A percentile compares a stretch with the other conserved stretches of the same genome.
phyloP scores from a whole-genome alignment of 129 eudicot species.

The Escallonia rubra region DNA sequence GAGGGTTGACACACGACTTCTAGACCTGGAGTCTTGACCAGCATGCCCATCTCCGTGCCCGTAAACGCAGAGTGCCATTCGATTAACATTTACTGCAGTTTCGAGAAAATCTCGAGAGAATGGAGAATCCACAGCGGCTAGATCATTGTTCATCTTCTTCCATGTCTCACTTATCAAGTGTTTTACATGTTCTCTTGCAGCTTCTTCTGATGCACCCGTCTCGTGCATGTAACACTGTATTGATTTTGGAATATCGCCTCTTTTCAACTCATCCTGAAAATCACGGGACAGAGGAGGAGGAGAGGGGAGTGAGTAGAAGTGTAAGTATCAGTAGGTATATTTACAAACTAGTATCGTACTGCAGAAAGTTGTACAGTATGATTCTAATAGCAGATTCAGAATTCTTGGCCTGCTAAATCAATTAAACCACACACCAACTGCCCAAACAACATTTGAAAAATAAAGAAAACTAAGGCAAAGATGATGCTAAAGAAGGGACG shows the following conservation, averaged over 20 bases:
- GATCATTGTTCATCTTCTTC: conserved; percentile 20
- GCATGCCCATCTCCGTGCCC: not conserved
- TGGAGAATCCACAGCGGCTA: not conserved
- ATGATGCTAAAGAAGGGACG: too few species aligned
- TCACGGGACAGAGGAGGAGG: too few species aligned
- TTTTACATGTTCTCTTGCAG: conserved; percentile 16
- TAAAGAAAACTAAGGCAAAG: too few species aligned
- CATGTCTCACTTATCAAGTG: conserved; percentile 15
- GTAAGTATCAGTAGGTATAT: too few species aligned
- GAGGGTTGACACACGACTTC: not conserved
- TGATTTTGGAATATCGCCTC: conserved; percentile 34
- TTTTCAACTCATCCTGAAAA: too few species aligned
- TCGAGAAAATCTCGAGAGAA: not conserved
- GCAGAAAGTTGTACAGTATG: too few species aligned
- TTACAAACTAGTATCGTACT: too few species aligned
- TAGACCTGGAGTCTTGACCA: not conserved
- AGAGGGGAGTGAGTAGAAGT: too few species aligned
- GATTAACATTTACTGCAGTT: conserved; percentile 7
- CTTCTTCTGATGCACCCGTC: conserved; percentile 25
- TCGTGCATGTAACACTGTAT: conserved; percentile 46
- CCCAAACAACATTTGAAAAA: too few species aligned
- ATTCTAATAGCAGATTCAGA: too few species aligned
- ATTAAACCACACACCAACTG: too few species aligned
- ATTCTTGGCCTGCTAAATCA: too few species aligned
- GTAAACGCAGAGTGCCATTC: conserved; percentile 3